A percentile compares a stretch with the other conserved stretches of the same genome.
Conservation (phyloP, 495 filamentous ascomycete genomes). For the Aspergillus nanangensis region DNA sequence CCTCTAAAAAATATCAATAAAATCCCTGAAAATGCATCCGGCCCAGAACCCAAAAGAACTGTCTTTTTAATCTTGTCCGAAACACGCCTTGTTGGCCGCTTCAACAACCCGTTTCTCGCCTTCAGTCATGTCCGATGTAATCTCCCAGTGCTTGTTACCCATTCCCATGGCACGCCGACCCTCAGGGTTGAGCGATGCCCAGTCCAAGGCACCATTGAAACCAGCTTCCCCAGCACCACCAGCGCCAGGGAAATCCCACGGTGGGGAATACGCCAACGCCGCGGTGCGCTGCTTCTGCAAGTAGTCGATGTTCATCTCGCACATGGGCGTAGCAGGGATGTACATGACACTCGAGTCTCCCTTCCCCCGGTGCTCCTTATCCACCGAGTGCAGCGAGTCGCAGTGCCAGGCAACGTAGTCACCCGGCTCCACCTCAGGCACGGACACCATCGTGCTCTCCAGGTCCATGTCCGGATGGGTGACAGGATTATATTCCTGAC, state of each 20-base stretch:
- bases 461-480: slow-evolving; percentile 78
- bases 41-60: not conserved
- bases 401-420: slow-evolving; percentile 94
- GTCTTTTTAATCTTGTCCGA: slow-evolving; percentile 13
- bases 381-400: slow-evolving; percentile 77
- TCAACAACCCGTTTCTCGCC: slow-evolving; percentile 56
- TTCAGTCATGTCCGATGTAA: slow-evolving; percentile 37
- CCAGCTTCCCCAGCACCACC: slow-evolving; percentile 42
- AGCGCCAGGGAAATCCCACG: slow-evolving; percentile 62
- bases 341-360: slow-evolving; percentile 79
- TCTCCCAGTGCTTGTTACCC: slow-evolving; percentile 43
- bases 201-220: slow-evolving; percentile 38
- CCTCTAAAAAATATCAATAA: no score
- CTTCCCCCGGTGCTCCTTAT: slow-evolving; percentile 66
- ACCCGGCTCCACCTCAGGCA: slow-evolving; percentile 72
- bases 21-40: no score
- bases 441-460: slow-evolving; percentile 67
- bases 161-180: slow-evolving; percentile 60
- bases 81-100: slow-evolving; percentile 55
- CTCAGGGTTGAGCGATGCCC: slow-evolving; percentile 29
- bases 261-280: slow-evolving; percentile 35
- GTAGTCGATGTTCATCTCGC: slow-evolving; percentile 67
- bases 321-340: slow-evolving; percentile 80
- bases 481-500: slow-evolving; percentile 68
- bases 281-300: slow-evolving; percentile 63